Evolutionary conservation across 495 filamentous ascomycete species (phyloP), one percentile per base, ranked within the genome.

Genomic region (Platismatia glauca): DNA sequence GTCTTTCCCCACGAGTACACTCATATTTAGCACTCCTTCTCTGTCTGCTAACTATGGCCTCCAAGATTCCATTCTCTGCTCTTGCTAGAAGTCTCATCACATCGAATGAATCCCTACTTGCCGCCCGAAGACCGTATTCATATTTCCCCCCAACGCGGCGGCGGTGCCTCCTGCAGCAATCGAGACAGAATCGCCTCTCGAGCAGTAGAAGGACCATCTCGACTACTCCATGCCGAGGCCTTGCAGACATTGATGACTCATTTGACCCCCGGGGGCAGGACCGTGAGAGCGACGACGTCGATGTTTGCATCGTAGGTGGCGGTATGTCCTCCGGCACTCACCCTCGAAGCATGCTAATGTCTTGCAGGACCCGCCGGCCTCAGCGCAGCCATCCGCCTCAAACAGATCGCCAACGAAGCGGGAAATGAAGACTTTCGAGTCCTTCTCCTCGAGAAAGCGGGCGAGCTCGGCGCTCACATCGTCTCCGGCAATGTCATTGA

Each of bases 351-450:
- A 34, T 62, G 39, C 61, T 67, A 33, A 59, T 15, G 22, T 60
- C 57, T 27, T 59, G 29, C 68, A 87, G 87, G 94, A 37, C 94
- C 94, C 55, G 89, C 94, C 58, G 94, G 94, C 63, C 82, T 99
- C 64, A 85, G 88, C 60, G 91, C 94, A 58, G 95, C 93, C 27
- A 99, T 99, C 70, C 86, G 90, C 58, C 73, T 99, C 57, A 97
- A 97, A 75, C 95, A 99, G 74, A 81, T 97, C 22, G 95, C 94
- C 62, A 96, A 91, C 71, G 90, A 89, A 70, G 89, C 89, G n/a
- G 92, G 92, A 43, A 94, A 97, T 71, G 91, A 97, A 56, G 93
- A 95, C 43, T 96, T 97, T 72, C 83, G 95, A 22, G 92, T 99
- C 33, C 76, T 97, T 52, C 72, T 98, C 33, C 80, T 99, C 61